Evolutionary conservation across 2,329 filamentous ascomycete genomes (phyloP).

Genomic region (Calonectria leucothoes): DNA sequence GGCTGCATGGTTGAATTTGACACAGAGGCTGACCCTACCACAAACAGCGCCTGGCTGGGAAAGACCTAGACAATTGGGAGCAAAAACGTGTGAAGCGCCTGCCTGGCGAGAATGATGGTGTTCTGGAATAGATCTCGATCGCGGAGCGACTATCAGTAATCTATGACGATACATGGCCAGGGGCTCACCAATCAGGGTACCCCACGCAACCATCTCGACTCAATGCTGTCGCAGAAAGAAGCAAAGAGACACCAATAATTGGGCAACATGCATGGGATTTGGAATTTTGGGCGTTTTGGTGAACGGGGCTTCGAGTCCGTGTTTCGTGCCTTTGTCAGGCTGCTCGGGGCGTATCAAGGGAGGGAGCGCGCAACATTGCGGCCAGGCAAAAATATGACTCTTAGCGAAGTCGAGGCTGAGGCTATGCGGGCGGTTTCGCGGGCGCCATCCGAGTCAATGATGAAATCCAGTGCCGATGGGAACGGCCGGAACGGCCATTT

Average conservation of each 20-base stretch:
- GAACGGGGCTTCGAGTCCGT: not conserved
- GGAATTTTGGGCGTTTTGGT: not conserved
- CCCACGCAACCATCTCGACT: conserved; percentile 2
- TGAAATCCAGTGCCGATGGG: not conserved
- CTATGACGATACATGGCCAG: not conserved
- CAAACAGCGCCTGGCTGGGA: conserved; percentile 66
- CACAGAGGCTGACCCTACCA: conserved; percentile 25
- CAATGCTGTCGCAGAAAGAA: conserved; percentile 3
- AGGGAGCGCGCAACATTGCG: not conserved
- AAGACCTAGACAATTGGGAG: conserved; percentile 96
- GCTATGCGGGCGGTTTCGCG: not conserved
- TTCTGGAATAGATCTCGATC: conserved; percentile 56
- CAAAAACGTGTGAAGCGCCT: conserved; percentile 93
- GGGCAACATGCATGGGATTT: not conserved
- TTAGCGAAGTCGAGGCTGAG: too few species aligned
- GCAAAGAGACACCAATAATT: conserved; percentile 8
- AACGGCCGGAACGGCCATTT: not conserved
- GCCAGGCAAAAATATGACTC: not conserved
- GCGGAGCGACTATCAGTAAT: not conserved
- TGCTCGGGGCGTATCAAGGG: not conserved
- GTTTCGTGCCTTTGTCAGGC: not conserved
- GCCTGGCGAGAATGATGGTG: conserved; percentile 89
- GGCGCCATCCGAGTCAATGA: conserved; percentile 13
- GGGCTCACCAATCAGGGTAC: not conserved
- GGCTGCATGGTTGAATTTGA: not conserved